Evolutionary conservation across 805 yeast genomes (phyloP).

Genomic region (Kodamaea nitidulidarum): DNA sequence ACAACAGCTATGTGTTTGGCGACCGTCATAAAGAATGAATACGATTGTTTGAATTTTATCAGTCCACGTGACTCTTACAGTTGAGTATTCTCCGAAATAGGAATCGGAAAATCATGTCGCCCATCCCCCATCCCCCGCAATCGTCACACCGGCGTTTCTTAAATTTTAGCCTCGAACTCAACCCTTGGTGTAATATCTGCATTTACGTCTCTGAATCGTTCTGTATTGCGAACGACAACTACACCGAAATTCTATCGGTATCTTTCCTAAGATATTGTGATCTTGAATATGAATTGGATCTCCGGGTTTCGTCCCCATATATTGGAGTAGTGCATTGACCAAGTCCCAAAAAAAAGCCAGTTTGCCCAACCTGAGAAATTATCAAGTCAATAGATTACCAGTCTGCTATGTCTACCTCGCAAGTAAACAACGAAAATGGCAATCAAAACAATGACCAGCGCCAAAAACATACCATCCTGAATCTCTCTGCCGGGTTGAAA

Average conservation of each 20-base stretch:
- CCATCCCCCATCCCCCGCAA: too few species aligned
- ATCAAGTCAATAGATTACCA: constrained; percentile 1
- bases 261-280: too few species aligned
- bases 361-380: not conserved
- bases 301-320: not conserved
- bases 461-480: constrained; percentile 31
- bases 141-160: too few species aligned
- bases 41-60: not conserved
- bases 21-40: constrained; percentile 7
- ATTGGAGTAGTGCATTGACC: not conserved
- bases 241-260: too few species aligned
- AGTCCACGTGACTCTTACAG: not conserved
- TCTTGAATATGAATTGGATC: too few species aligned
- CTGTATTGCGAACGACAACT: too few species aligned
- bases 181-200: too few species aligned
- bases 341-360: not conserved
- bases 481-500: constrained; percentile 44
- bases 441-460: constrained; percentile 6
- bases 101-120: too few species aligned
- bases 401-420: constrained; percentile 1
- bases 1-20: constrained; percentile 34
- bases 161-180: too few species aligned
- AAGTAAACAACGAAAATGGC: constrained; percentile 7
- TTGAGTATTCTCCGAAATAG: not conserved
- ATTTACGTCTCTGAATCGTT: too few species aligned